These are phyloP conservation scores for Puccinia coronata DNA, from an alignment of 1,284 basidiomycete genomes.

Conservation along the genomic window DNA sequence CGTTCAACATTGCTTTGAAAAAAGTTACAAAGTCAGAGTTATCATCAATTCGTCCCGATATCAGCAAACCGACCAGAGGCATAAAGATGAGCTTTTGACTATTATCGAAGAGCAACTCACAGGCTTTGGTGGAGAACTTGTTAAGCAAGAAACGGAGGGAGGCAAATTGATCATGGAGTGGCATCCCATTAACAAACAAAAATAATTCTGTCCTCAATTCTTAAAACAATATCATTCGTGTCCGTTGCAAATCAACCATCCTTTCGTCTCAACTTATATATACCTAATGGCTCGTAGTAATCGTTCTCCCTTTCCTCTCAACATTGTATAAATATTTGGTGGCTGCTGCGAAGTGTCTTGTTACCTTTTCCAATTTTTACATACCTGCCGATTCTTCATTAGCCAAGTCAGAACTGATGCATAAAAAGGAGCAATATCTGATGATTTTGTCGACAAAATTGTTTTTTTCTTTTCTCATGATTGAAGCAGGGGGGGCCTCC, in stretches of 20 bases:
- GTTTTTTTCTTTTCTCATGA: too few relatives aligned
- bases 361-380: neutral
- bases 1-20: slow-evolving; percentile 61
- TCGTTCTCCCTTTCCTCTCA: slow-evolving; percentile 10
- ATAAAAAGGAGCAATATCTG: neutral
- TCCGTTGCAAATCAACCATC: neutral
- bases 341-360: neutral
- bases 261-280: neutral
- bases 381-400: neutral
- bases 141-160: slow-evolving; percentile 39
- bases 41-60: neutral
- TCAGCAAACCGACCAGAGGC: neutral
- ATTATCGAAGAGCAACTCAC: slow-evolving; percentile 20
- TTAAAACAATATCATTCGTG: neutral
- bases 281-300: neutral
- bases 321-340: neutral
- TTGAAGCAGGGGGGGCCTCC: too few relatives aligned
- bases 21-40: slow-evolving; percentile 19
- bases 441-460: too few relatives aligned
- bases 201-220: neutral
- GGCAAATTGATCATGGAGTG: slow-evolving; percentile 43
- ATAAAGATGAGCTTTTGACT: slow-evolving; percentile 6
- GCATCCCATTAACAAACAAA: slow-evolving; percentile 22
- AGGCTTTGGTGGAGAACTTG: slow-evolving; percentile 23
- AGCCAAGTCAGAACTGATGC: neutral